A percentile compares a stretch with the other conserved stretches of the same genome.
Conservation (phyloP, 177 flowering plant species). For the Vitis hybrid region DNA sequence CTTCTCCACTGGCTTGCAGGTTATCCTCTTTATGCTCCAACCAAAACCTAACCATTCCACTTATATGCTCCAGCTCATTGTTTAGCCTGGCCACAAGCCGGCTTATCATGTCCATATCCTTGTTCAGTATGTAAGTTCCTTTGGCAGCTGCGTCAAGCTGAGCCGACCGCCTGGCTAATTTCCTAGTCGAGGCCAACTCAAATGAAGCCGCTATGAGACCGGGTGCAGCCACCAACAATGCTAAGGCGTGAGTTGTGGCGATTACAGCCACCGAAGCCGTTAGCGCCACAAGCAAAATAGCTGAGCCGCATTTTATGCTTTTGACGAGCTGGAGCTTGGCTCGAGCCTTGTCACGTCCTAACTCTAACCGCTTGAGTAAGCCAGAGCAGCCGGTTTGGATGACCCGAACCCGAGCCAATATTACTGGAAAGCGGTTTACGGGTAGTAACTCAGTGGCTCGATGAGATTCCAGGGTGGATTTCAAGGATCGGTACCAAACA, state of each 20-base stretch:
- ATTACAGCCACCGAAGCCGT: constrained; percentile 42
- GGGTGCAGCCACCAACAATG: constrained; percentile 43
- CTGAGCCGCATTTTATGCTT: constrained; percentile 38
- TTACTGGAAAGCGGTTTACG: constrained; percentile 13
- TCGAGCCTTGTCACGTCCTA: constrained; percentile 38
- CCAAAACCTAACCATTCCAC: constrained; percentile 37
- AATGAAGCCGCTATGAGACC: constrained; percentile 33
- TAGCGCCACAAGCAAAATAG: constrained; percentile 39
- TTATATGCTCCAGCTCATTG: constrained; percentile 62
- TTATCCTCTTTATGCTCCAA: constrained; percentile 35
- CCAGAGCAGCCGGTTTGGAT: constrained; percentile 40
- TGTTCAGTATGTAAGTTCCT: constrained; percentile 60
- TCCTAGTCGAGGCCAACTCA: constrained; percentile 24
- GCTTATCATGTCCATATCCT: constrained; percentile 72
- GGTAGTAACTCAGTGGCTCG: neutral
- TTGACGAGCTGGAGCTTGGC: constrained; percentile 39
- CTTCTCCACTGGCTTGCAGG: constrained; percentile 38
- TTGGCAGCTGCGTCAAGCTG: constrained; percentile 71
- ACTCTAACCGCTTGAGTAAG: constrained; percentile 57
- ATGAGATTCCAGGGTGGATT: constrained; percentile 25
- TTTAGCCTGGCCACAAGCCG: constrained; percentile 58
- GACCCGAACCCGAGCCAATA: constrained; percentile 27
- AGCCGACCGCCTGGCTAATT: constrained; percentile 31
- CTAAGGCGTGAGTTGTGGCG: constrained; percentile 42
- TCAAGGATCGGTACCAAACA: constrained; percentile 31